Evolutionary conservation across 768 basidiomycete species (phyloP), one percentile per base, ranked within the genome.

Genomic region (Tremella yokohamensis): DNA sequence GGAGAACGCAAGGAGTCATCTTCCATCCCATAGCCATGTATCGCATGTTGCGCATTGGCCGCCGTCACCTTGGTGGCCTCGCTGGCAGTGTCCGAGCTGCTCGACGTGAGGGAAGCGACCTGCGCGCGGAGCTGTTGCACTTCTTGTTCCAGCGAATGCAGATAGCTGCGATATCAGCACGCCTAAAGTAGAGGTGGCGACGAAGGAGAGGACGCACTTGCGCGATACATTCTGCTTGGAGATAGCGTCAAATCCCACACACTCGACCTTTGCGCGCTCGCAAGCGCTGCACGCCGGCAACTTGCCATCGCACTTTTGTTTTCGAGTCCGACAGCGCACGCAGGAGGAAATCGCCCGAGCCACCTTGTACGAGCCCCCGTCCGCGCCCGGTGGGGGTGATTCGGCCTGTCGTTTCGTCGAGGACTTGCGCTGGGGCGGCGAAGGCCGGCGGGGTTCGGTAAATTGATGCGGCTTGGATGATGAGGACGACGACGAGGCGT

Each of bases 231-330:
- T 78, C 40, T 73, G 73, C 63, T 78, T 78, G 7, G 65, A 68
- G 26, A 78, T 76, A 11, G 77, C 77, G 59, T 78, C 77, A 60
- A 78, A 78, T 1, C 77, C 77, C 12, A 78, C 71, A 63, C 77
- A 78, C 54, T 78, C 77, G 22, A 78, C 77, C 40, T 77, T 76
- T 24, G 77, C 77, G 54, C 74, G 68, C 40, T 73, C 70, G 47
- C 74, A 75, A 25, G 73, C 68, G 19, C 63, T 63, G 62, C 77
- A 78, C 16, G 76, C 76, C 15, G 77, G 77, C 15, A 78, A 60
- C 58, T 76, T 76, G 0, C 77, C 77, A 66, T 78, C 77, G 60
- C 77, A 78, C 66, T 76, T 69, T 45, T 67, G 65, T 52, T 78
- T 78, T 38, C 77, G 54, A n/a, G 62, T 64, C 50, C 77, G 44